Conservation (phyloP, 1,284 basidiomycete species). For the Butyriboletus appendiculatus region DNA sequence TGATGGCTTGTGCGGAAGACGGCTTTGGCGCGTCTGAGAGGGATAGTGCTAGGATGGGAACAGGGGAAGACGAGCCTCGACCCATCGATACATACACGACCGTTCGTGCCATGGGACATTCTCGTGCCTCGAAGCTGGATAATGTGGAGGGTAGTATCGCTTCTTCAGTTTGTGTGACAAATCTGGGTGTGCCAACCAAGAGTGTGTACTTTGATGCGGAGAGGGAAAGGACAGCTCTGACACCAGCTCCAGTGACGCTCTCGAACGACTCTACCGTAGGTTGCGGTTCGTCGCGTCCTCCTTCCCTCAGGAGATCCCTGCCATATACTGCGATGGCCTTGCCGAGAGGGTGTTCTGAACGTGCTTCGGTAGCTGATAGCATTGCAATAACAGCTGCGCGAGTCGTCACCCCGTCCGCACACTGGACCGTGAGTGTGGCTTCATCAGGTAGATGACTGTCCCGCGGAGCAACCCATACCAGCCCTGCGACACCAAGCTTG, state of each 20-base stretch:
- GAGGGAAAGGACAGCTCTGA: slow-evolving; percentile 67
- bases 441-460: slow-evolving; percentile 31
- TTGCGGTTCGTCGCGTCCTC: slow-evolving; percentile 38
- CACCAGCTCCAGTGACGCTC: slow-evolving; percentile 87
- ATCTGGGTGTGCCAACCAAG: slow-evolving; percentile 75
- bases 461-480: slow-evolving; percentile 71
- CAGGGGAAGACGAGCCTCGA: slow-evolving; percentile 37
- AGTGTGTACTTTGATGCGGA: slow-evolving; percentile 52
- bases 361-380: slow-evolving; percentile 84
- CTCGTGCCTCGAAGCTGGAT: slow-evolving; percentile 61
- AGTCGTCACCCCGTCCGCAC: slow-evolving; percentile 60
- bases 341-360: slow-evolving; percentile 95
- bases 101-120: slow-evolving; percentile 75
- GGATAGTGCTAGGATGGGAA: slow-evolving; percentile 71
- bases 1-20: slow-evolving; percentile 80
- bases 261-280: slow-evolving; percentile 71
- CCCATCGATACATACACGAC: slow-evolving; percentile 80
- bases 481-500: slow-evolving; percentile 70
- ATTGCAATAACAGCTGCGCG: slow-evolving; percentile 75
- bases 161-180: slow-evolving; percentile 57
- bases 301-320: slow-evolving; percentile 58
- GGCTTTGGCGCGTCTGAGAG: slow-evolving; percentile 84
- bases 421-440: slow-evolving; percentile 48
- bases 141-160: slow-evolving; percentile 59
- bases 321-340: slow-evolving; percentile 87